Evolutionary conservation across 1,284 basidiomycete species (phyloP), one percentile per base, ranked within the genome.

Genomic region (Wolfiporia cocos): DNA sequence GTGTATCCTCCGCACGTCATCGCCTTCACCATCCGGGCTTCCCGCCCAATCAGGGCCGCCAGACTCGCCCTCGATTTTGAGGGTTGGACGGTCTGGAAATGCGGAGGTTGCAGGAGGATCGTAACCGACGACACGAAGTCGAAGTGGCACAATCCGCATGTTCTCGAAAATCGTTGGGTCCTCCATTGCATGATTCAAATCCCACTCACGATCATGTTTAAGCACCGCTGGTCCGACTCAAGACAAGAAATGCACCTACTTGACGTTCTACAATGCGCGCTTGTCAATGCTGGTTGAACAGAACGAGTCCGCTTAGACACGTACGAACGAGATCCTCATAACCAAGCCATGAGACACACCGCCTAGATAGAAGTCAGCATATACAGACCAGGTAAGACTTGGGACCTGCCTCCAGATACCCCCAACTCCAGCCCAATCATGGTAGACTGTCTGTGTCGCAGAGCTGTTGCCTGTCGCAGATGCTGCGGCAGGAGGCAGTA

Each of bases 321-420:
- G 54, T 49, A 78, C 76, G 55, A 4, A 76, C 52, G 2, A 79
- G 50, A 45, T 77, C 71, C 18, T 66, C 64, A 50, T 80, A 80
- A 48, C 74, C 74, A 52, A 79, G 59, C 77, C 77, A 79, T 41
- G 70, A 78, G 9, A 78, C 68, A 30, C 69, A 70, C 11, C 77
- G 70, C 44, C 76, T 78, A 44, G 5, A 34, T 37, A 21, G 4
- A 37, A 20, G 34, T 9, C 43, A 38, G 18, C 4, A 37, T 32
- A 37, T 21, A 28, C 31, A 9, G 11, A 40, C 20, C 4, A 24
- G 22, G 24, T 31, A 4, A 29, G 36, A 7, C 12, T 11, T 3
- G 23, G 14, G 7, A 57, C 64, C 39, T 44, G 76, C 76, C 68
- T 66, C 75, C 76, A 79, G 36, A 68, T 59, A 14, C 78, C 78